phyloP scores from a whole-genome alignment of 2,329 filamentous ascomycete species.

The Drechslerella stenobrocha region DNA sequence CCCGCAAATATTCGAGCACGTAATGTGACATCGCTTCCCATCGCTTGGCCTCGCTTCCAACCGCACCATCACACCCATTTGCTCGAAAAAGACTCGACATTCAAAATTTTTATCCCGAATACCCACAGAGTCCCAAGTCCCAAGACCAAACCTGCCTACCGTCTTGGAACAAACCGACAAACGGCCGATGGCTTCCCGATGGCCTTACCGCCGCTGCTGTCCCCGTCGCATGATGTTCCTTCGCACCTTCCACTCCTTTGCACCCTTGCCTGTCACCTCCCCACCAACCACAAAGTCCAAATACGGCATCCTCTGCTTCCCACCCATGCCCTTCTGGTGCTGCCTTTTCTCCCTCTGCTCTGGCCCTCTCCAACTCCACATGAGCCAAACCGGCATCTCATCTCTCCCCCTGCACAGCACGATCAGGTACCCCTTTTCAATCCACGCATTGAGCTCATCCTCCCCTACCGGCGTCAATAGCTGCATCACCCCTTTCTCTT shows the following conservation, averaged over 20 bases:
- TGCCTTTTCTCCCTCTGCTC: conserved; percentile 15
- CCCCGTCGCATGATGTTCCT: conserved; percentile 52
- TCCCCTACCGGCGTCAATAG: conserved; percentile 65
- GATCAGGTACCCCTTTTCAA: conserved; percentile 59
- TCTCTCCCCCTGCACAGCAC: conserved; percentile 70
- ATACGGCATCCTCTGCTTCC: conserved; percentile 60
- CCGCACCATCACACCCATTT: conserved; percentile 9
- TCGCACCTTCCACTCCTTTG: conserved; percentile 67
- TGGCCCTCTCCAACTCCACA: conserved; percentile 51
- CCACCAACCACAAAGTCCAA: conserved; percentile 64
- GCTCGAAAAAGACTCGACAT: background rate
- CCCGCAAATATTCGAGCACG: conserved; percentile 22
- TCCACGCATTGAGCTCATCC: conserved; percentile 56
- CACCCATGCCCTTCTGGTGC: conserved; percentile 40
- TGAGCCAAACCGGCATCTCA: conserved; percentile 69
- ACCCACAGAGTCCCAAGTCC: too few relatives aligned
- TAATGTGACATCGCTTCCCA: conserved; percentile 31
- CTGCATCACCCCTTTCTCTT: conserved; percentile 62
- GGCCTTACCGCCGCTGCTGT: conserved; percentile 34
- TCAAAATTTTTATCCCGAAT: too few relatives aligned
- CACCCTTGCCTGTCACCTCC: conserved; percentile 63
- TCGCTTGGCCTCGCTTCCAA: conserved; percentile 49
- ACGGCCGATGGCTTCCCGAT: too few relatives aligned
- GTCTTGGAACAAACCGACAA: too few relatives aligned
- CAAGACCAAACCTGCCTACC: too few relatives aligned